Evolutionary conservation across 1,139 yeast species (phyloP).

Genomic region (Debaryomyces psychrophilus): DNA sequence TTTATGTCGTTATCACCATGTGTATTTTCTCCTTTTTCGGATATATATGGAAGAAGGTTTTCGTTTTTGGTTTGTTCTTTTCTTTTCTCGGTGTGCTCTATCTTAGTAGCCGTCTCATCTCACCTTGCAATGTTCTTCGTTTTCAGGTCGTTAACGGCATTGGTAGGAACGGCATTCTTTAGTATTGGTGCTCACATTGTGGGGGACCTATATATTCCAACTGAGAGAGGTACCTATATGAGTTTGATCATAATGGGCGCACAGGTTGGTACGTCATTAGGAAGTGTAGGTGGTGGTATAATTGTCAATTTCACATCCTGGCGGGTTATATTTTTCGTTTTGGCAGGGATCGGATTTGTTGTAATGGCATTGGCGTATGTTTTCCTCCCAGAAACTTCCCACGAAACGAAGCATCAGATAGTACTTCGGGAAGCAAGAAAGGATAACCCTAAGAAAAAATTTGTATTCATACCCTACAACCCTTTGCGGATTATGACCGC

Average conservation of each 20-base stretch:
- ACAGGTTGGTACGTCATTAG: slow-evolving; percentile 52
- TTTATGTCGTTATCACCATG: slow-evolving; percentile 57
- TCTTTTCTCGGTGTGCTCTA: slow-evolving; percentile 35
- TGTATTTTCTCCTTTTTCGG: slow-evolving; percentile 49
- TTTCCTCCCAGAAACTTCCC: slow-evolving; percentile 46
- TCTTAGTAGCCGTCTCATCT: slow-evolving; percentile 47
- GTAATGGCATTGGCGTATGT: slow-evolving; percentile 32
- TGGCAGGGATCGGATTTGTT: slow-evolving; percentile 42
- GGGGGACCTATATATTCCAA: slow-evolving; percentile 50
- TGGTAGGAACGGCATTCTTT: slow-evolving; percentile 58
- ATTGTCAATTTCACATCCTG: slow-evolving; percentile 52
- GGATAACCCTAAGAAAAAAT: slow-evolving; percentile 31
- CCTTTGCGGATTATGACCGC: slow-evolving; percentile 46
- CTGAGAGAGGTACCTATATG: slow-evolving; percentile 50
- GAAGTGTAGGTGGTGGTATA: slow-evolving; percentile 50
- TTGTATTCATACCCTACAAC: slow-evolving; percentile 44
- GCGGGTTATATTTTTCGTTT: slow-evolving; percentile 53
- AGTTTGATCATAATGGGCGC: slow-evolving; percentile 47
- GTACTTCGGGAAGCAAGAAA: slow-evolving; percentile 17
- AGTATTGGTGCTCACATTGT: slow-evolving; percentile 49
- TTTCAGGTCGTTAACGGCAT: slow-evolving; percentile 47
- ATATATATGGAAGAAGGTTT: slow-evolving; percentile 51
- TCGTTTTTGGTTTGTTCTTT: slow-evolving; percentile 41
- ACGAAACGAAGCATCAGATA: slow-evolving; percentile 27
- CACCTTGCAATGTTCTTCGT: slow-evolving; percentile 54